phyloP scores from a whole-genome alignment of 2,329 filamentous ascomycete genomes.

The Blastomyces emzantsi region DNA sequence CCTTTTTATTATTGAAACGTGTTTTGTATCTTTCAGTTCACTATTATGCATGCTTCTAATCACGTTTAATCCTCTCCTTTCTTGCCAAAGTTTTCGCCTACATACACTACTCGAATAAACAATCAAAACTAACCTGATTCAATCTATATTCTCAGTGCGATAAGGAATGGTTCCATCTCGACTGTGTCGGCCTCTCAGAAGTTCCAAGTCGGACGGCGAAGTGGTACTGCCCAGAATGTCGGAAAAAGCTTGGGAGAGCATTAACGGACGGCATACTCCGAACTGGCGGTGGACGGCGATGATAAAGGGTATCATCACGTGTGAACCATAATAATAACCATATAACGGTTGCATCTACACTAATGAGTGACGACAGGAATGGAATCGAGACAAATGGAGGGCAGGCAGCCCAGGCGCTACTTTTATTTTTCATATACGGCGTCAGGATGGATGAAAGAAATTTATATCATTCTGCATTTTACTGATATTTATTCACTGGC shows the following conservation, averaged over 20 bases:
- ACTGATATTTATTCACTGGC: neutral
- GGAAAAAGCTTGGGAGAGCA: constrained; percentile 41
- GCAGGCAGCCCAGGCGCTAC: neutral
- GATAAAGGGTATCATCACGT: neutral
- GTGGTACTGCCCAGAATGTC: constrained; percentile 58
- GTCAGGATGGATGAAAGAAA: neutral
- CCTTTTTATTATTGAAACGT: neutral
- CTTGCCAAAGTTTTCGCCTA: neutral
- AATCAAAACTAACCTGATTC: constrained; percentile 6
- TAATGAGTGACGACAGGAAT: constrained; percentile 2
- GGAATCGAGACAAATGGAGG: neutral
- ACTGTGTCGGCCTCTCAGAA: constrained; percentile 50
- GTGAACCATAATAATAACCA: neutral
- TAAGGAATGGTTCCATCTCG: constrained; percentile 58
- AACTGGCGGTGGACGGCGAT: constrained; percentile 28
- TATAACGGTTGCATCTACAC: neutral
- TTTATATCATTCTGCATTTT: neutral
- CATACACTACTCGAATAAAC: neutral
- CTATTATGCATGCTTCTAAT: neutral
- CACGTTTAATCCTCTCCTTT: neutral
- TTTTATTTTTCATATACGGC: neutral
- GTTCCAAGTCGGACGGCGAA: constrained; percentile 52
- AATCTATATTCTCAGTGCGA: constrained; percentile 42
- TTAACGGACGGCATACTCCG: constrained; percentile 32
- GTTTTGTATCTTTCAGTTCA: neutral